Evolutionary conservation across 768 basidiomycete genomes (phyloP).

Genomic region (Phylloporus sp.): DNA sequence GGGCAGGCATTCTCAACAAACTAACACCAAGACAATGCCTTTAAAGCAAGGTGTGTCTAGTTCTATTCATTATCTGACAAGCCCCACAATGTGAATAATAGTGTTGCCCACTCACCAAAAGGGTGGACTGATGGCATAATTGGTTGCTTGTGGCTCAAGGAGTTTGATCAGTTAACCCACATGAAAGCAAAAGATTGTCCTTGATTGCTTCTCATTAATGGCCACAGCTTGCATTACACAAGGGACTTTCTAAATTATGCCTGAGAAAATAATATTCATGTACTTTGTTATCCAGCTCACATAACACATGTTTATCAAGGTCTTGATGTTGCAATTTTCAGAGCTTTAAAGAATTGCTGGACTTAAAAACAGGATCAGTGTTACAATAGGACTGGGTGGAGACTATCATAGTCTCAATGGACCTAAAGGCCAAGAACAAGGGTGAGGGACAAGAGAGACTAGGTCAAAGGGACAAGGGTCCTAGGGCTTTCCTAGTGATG

Average conservation of each 20-base stretch:
- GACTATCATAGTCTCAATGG: too few species aligned
- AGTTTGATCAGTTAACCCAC: conserved; percentile 31
- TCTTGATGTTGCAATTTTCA: conserved; percentile 38
- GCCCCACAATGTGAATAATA: background rate
- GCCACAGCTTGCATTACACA: conserved; percentile 43
- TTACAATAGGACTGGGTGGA: too few species aligned
- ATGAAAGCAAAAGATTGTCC: conserved; percentile 29
- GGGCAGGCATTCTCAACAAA: conserved; percentile 19
- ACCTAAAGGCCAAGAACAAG: too few species aligned
- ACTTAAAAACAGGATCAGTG: conserved; percentile 16
- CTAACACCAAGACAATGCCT: conserved; percentile 19
- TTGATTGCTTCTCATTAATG: conserved; percentile 40
- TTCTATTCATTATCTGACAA: background rate
- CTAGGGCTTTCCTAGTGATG: too few species aligned
- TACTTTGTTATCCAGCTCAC: conserved; percentile 39
- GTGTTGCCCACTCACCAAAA: conserved; percentile 14
- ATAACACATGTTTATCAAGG: conserved; percentile 32
- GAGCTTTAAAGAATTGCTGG: conserved; percentile 29
- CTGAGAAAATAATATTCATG: conserved; percentile 30
- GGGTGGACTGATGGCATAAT: conserved; percentile 31
- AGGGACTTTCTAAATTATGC: conserved; percentile 38
- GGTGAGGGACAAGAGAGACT: too few species aligned
- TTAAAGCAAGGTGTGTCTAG: conserved; percentile 20
- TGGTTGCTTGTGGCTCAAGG: conserved; percentile 24
- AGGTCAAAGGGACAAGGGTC: too few species aligned